Conservation (phyloP, 768 basidiomycete genomes). For the Lactarius indigo region DNA sequence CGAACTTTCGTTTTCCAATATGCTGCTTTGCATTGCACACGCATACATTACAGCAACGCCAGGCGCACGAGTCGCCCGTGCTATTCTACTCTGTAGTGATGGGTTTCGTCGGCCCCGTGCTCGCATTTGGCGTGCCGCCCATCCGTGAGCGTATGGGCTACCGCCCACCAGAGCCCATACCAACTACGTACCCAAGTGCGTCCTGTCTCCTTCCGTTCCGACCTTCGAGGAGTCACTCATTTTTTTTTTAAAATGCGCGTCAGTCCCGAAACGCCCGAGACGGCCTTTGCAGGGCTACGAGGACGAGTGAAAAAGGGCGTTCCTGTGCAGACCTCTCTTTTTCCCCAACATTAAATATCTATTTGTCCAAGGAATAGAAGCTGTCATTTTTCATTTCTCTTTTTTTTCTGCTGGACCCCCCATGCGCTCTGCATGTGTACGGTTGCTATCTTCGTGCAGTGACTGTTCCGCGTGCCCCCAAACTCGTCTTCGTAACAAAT, state of each 20-base stretch:
- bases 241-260: not conserved
- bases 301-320: slow-evolving; percentile 37
- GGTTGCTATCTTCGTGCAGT: too few species aligned
- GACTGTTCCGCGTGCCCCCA: too few species aligned
- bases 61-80: slow-evolving; percentile 87
- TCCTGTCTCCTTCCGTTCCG: not conserved
- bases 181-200: slow-evolving; percentile 78
- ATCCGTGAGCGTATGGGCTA: slow-evolving; percentile 74
- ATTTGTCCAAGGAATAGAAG: not conserved
- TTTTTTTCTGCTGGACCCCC: too few species aligned
- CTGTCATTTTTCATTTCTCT: not conserved
- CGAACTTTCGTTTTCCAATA: not conserved
- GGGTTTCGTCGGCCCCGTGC: slow-evolving; percentile 69
- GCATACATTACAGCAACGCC: slow-evolving; percentile 61
- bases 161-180: slow-evolving; percentile 61
- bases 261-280: slow-evolving; percentile 72
- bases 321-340: not conserved
- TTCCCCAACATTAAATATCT: not conserved
- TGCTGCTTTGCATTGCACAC: not conserved
- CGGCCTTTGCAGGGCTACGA: slow-evolving; percentile 72
- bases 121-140: slow-evolving; percentile 74
- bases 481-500: not conserved
- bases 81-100: slow-evolving; percentile 83
- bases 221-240: too few species aligned
- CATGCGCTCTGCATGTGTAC: not conserved